Evolutionary conservation across 495 filamentous ascomycete genomes (phyloP).

Genomic region (Sordaria brevicollis): DNA sequence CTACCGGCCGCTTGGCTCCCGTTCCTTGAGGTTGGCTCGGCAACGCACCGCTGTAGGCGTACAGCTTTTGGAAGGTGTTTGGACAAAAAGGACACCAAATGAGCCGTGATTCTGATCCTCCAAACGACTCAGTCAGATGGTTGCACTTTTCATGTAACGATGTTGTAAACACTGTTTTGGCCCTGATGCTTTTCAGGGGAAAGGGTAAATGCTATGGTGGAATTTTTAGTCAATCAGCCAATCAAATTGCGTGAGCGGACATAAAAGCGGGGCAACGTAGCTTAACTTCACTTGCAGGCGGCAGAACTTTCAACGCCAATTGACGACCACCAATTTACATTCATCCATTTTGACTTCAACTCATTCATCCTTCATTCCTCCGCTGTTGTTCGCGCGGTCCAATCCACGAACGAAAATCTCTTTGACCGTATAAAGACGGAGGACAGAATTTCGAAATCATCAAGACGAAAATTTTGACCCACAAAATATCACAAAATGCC

Average conservation of each 20-base stretch:
- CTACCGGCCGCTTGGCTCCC: background rate
- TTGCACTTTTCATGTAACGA: background rate
- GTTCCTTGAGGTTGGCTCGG: background rate
- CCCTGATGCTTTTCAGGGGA: background rate
- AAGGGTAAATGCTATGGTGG: background rate
- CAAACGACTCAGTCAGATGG: background rate
- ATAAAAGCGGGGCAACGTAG: background rate
- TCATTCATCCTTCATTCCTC: background rate
- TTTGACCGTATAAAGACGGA: background rate
- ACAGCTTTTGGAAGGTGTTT: background rate
- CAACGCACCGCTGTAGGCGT: background rate
- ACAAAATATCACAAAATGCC: conserved; percentile 10
- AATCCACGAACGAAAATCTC: background rate
- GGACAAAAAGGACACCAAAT: background rate
- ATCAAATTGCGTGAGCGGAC: background rate
- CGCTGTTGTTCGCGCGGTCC: background rate
- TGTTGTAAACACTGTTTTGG: background rate
- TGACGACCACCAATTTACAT: background rate
- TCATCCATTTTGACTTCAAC: background rate
- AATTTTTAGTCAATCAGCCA: background rate
- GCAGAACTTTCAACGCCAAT: background rate
- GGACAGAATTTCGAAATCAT: background rate
- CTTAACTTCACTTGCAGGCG: background rate
- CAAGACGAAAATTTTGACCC: background rate
- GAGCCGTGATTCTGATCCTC: background rate